Evolutionary conservation across 2,329 filamentous ascomycete species (phyloP), one percentile per base, ranked within the genome.

Genomic region (Pseudophaeomoniella oleicola): DNA sequence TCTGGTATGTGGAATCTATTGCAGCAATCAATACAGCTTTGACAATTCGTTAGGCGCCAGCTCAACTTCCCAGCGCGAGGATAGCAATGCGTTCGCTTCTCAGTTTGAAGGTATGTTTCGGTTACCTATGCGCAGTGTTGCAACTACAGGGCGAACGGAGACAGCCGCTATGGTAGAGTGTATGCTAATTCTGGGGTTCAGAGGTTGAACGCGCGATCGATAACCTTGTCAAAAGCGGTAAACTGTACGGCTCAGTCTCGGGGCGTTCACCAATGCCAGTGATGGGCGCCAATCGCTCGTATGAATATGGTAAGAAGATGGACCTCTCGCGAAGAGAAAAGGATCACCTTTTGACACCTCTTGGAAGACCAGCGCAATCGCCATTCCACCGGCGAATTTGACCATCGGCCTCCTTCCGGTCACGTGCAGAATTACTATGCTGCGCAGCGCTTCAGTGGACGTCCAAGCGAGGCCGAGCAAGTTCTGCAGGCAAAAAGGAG

Each of bases 401-500:
- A 90, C 48, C 70, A 75, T 54, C 75, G 77, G 48, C 79, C 81
- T 55, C 74, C 78, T 44, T 71, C 72, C 39, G 76, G 81, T 46
- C 87, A 90, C 59, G 71, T 90, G 41, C 88, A 94, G 62, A 88
- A 81, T 58, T 96, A 88, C 62, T 96, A 94, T 63, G 84, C 86
- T 55, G 78, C 77, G 51, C 90, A 96, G 66, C 82, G 88, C 56
- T 90, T 92, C 63, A 85, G 88, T 64, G 75, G 69, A 68, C 85
- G 69, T 65, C 85, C 72, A 64, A 87, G 72, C 69, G 90, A 96
- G 68, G 84, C 86, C 61, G 90, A 96, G 67, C 87, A 94, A 67
- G 85, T 94, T 77, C 84, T 94, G 72, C 90, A 96, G 76, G 87
- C 86, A 54, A 96, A 96, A 75, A 85, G 90, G 69, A 82, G 88